Evolutionary conservation across 768 basidiomycete genomes (phyloP).

Genomic region (Gelatoporia subvermispora): DNA sequence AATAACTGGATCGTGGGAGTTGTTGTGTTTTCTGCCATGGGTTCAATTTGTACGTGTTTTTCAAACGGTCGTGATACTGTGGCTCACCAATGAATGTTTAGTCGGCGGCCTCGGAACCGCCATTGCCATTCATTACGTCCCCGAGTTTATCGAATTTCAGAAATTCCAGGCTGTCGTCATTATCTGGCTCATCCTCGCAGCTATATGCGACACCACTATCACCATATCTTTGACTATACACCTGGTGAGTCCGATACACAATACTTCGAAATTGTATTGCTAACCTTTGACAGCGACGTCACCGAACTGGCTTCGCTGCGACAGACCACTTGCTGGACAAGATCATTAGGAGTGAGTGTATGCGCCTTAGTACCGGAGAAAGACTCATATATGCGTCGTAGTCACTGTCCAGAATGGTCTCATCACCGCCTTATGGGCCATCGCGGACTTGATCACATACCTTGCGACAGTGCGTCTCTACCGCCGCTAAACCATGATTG

Average conservation of each 20-base stretch:
- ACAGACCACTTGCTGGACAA: constrained; percentile 34
- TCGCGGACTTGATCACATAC: constrained; percentile 21
- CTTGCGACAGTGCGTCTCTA: background rate
- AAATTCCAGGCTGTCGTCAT: constrained; percentile 25
- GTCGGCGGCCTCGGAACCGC: constrained; percentile 26
- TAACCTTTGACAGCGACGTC: constrained; percentile 24
- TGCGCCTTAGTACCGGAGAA: background rate
- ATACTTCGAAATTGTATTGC: background rate
- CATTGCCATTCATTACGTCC: constrained; percentile 24
- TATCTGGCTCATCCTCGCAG: constrained; percentile 42
- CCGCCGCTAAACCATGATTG: background rate
- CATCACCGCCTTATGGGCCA: constrained; percentile 33
- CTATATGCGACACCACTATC: constrained; percentile 43
- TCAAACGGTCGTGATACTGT: background rate
- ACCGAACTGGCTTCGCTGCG: constrained; percentile 31
- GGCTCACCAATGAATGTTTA: background rate
- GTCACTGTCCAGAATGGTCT: constrained; percentile 37
- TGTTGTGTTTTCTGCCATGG: constrained; percentile 10
- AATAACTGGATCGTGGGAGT: constrained; percentile 9
- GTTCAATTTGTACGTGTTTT: constrained; percentile 7
- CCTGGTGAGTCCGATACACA: constrained; percentile 28
- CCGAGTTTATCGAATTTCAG: constrained; percentile 24
- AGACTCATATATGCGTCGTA: constrained; percentile 8
- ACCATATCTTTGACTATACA: constrained; percentile 36
- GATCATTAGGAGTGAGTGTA: constrained; percentile 24